Evolutionary conservation across 345 rosid species (phyloP), one percentile per base, ranked within the genome.

Genomic region (Alliaria petiolata): DNA sequence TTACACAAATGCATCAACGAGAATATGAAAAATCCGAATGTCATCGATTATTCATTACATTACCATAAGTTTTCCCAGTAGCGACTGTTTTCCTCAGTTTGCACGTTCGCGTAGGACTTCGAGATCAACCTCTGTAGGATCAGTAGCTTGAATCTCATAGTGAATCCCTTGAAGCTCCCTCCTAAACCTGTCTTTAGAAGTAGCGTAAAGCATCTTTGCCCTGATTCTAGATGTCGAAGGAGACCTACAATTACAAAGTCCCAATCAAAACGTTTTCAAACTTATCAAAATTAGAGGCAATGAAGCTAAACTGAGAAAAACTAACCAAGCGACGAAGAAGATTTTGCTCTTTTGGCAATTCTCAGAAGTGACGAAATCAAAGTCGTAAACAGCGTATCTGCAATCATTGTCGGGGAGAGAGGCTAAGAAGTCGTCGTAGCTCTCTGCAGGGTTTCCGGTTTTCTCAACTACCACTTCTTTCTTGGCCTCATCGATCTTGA

Each of bases 111-210:
- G 80, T 49, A 85, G 6, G 46, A 87, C 90, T 33, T 89, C 86
- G 36, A 87, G 87, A 71, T 87, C 89, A 86, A 89, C 86, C 76
- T 89, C 96, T 1, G 93, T 84, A 64, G 88, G 85, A 78, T 89
- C 96, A 70, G 93, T 87, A 11, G 93, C 96, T 82, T 89, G 96
- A 78, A 89, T 84, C 81, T 85, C 91, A 36, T 87, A 87, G 71
- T 89, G 96, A 70, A 89, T 66, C 33, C 96, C 96, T 43, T 89
- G 84, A 7, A 89, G 87, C 79, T 89, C 96, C 71, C 86, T 70
- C 70, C 86, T 83, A 74, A 89, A 73, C 66, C 83, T 77, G 55
- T 86, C 88, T 69, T 89, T 87, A 0, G 93, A 89, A 3, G 96
- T 82, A 0, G 96, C 89, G 16, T 89, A 87, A 17, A 87, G 83